Evolutionary conservation across 116 monocot species (phyloP).

Genomic region (Papilionanthe hybrid): DNA sequence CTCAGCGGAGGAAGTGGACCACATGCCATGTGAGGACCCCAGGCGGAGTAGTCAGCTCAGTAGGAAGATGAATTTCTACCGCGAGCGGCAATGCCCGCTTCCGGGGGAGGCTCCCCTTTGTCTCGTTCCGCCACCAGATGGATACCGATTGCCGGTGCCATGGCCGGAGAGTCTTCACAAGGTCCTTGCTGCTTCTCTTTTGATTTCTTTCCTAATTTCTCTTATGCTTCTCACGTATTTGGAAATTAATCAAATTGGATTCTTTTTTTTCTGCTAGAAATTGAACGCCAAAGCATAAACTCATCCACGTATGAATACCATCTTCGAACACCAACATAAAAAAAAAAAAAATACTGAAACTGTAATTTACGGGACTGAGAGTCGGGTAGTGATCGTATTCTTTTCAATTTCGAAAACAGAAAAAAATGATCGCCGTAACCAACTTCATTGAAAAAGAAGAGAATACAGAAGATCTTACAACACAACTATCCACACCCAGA

Average conservation of each 20-base stretch:
- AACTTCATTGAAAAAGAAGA: too few species aligned
- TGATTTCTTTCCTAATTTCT: not conserved
- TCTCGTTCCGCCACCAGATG: slow-evolving; percentile 64
- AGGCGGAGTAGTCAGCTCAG: slow-evolving; percentile 69
- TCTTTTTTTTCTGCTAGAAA: not conserved
- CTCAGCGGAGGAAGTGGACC: slow-evolving; percentile 21
- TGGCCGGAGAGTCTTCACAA: slow-evolving; percentile 96
- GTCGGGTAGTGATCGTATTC: too few species aligned
- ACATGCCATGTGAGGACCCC: slow-evolving; percentile 98
- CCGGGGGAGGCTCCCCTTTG: slow-evolving; percentile 57
- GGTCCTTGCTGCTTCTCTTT: slow-evolving; percentile 22
- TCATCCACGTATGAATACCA: too few species aligned
- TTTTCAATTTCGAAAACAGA: not conserved
- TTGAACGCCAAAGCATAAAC: too few species aligned
- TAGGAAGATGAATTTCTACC: slow-evolving; percentile 87
- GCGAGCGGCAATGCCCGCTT: slow-evolving; percentile 80
- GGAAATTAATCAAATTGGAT: not conserved
- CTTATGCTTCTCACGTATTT: not conserved
- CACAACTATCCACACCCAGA: too few species aligned
- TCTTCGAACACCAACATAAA: too few species aligned
- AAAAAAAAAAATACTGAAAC: too few species aligned
- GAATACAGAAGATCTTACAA: not conserved
- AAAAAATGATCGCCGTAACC: too few species aligned
- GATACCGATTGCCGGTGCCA: slow-evolving; percentile 55
- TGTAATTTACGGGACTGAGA: too few species aligned